Evolutionary conservation across 169 alveolate genomes (phyloP), one percentile per base, ranked within the genome.

Genomic region (Cryptosporidium canis): DNA sequence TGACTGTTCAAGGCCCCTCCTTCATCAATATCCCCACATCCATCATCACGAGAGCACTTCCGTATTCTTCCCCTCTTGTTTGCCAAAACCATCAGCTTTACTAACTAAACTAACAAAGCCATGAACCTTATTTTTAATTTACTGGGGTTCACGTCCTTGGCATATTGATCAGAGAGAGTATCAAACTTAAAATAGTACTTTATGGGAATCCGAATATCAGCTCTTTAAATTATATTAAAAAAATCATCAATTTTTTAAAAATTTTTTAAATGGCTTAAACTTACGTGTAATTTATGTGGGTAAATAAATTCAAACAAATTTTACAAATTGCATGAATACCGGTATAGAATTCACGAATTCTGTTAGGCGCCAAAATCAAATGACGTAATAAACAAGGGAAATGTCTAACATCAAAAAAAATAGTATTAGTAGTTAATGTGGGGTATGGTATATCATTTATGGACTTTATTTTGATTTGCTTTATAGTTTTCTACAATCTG

Each of bases 391-490:
- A 12, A 29, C 16, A 67, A 35, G 8, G 44, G 18, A 51, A 47
- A 39, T 27, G 7, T 33, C 2, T 21, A 44, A 44, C 9, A 44
- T 9, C 9, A 44, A 44, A 44, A 44, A 11, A 44, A 44, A 44
- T 44, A 14, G 55, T 44, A 11, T 44, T 44, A 11, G 14, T 35
- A 29, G 14, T 61, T 35, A 0, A 61, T 6, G 11, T 9, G 2
- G 68, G 45, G 3, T 29, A 61, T 51, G 63, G 24, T 21, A 14
- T 37, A 63, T 51, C 11, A 51, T 51, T 35, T 70, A 77, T 77
- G 87, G 87, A 77, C 44, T 55, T 77, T 18, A 77, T 77, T 27
- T 44, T 77, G n/a, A 39, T 77, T 58, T 77, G 56, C n/a, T 77
- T 77, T 58, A 56, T 77, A 39, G 24, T 77, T 35, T 39, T 77